phyloP scores from a whole-genome alignment of 139 green algal species.

The Picochlorum sp. region DNA sequence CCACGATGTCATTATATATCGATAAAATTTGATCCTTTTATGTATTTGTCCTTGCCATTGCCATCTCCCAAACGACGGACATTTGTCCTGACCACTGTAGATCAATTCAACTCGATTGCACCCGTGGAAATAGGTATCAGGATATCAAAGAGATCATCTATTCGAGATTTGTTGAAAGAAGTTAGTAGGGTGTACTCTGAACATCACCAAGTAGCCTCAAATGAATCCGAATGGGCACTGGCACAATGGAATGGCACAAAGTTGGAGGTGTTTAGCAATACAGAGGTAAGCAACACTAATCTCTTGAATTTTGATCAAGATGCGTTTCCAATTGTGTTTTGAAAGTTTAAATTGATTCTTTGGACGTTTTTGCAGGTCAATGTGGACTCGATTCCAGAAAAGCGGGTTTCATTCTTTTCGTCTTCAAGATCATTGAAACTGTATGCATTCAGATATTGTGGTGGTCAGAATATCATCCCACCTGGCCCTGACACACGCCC shows the following conservation, averaged over 20 bases:
- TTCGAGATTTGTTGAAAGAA: constrained; percentile 30
- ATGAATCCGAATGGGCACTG: not conserved
- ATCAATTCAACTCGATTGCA: constrained; percentile 23
- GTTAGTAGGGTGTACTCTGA: constrained; percentile 5
- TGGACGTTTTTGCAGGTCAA: too few species aligned
- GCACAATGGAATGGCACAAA: not conserved
- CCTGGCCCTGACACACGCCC: too few species aligned
- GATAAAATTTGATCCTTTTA: constrained; percentile 93
- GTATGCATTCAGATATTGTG: not conserved
- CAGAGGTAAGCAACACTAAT: too few species aligned
- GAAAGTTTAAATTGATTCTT: too few species aligned
- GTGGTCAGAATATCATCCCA: too few species aligned
- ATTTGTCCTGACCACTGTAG: constrained; percentile 47
- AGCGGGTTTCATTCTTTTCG: not conserved
- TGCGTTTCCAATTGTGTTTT: too few species aligned
- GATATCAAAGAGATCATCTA: constrained; percentile 26
- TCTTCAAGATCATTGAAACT: not conserved
- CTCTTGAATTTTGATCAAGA: not conserved
- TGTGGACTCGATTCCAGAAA: not conserved
- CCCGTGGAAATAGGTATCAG: constrained; percentile 25
- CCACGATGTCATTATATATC: constrained; percentile 60
- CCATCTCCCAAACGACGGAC: constrained; percentile 34
- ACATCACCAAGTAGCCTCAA: not conserved
- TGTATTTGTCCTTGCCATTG: constrained; percentile 90
- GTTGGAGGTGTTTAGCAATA: not conserved